phyloP scores from a whole-genome alignment of 257 asterid genomes.

The Ligustrum vulgare region DNA sequence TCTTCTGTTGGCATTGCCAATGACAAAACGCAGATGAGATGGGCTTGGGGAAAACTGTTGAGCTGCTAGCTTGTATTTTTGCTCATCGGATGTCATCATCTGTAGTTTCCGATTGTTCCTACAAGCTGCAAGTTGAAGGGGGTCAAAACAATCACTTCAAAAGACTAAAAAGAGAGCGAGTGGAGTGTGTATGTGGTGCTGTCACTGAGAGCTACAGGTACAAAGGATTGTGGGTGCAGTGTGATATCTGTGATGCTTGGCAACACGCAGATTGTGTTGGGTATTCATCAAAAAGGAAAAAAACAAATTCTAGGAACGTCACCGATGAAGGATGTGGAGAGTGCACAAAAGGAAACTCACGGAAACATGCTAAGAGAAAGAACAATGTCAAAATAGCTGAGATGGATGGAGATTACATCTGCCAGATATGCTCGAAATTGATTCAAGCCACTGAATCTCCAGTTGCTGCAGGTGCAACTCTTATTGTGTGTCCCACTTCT shows the following conservation, averaged over 20 bases:
- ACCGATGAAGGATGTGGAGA: conserved; percentile 32
- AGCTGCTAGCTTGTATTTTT: conserved; percentile 82
- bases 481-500: conserved; percentile 95
- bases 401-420: conserved; percentile 61
- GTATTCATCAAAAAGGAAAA: conserved; percentile 60
- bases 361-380: conserved; percentile 46
- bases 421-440: conserved; percentile 72
- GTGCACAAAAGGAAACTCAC: conserved; percentile 29
- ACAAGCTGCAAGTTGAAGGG: conserved; percentile 37
- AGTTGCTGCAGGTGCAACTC: conserved; percentile 91
- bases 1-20: conserved; percentile 29
- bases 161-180: conserved; percentile 85
- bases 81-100: conserved; percentile 70
- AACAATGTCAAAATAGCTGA: conserved; percentile 50
- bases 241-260: conserved; percentile 98
- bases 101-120: conserved; percentile 40
- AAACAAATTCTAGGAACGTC: conserved; percentile 32
- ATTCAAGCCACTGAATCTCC: conserved; percentile 86
- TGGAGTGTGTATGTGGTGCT: conserved; percentile 94
- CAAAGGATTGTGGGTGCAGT: conserved; percentile 90
- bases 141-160: conserved; percentile 47
- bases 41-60: conserved; percentile 99
- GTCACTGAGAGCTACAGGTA: conserved; percentile 78
- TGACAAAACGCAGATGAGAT: conserved; percentile 71
- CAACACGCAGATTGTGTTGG: conserved; percentile 97